A percentile compares a stretch with the other conserved stretches of the same genome.
phyloP scores from a whole-genome alignment of 192 early-diverging fungal species.

The Spizellomyces sp. region DNA sequence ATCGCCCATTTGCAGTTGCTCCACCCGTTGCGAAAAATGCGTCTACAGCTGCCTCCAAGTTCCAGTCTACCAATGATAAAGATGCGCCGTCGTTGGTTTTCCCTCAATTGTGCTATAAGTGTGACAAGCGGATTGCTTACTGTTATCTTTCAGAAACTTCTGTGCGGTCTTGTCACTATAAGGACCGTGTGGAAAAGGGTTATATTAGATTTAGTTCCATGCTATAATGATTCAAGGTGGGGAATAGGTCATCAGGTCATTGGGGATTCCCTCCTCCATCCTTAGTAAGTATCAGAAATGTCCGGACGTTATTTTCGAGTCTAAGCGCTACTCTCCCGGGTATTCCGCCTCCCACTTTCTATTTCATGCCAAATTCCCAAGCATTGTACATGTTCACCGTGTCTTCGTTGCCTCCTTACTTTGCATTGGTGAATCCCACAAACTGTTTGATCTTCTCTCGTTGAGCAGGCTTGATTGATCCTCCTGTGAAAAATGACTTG shows the following conservation, averaged over 20 bases:
- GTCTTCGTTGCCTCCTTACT: constrained; percentile 17
- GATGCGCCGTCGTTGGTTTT: background rate
- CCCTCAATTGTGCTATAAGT: background rate
- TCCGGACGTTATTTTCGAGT: too few species aligned
- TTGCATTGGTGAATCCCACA: constrained; percentile 45
- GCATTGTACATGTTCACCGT: background rate
- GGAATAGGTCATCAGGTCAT: too few species aligned
- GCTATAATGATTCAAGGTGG: too few species aligned
- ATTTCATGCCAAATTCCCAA: too few species aligned
- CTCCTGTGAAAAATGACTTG: background rate
- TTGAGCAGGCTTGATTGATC: constrained; percentile 35
- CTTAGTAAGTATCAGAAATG: too few species aligned
- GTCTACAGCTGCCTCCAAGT: constrained; percentile 68
- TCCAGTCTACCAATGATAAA: constrained; percentile 54
- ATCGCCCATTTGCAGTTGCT: constrained; percentile 5
- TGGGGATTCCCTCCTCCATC: too few species aligned
- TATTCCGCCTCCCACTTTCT: too few species aligned
- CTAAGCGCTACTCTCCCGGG: too few species aligned
- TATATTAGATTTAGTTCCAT: too few species aligned
- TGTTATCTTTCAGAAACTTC: constrained; percentile 49
- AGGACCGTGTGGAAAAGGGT: too few species aligned
- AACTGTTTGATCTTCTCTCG: constrained; percentile 49
- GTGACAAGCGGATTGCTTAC: constrained; percentile 8
- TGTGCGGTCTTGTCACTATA: constrained; percentile 60
- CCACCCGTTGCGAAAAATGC: constrained; percentile 1